phyloP scores from a whole-genome alignment of 163 green algal genomes.

The Botryococcus braunii region DNA sequence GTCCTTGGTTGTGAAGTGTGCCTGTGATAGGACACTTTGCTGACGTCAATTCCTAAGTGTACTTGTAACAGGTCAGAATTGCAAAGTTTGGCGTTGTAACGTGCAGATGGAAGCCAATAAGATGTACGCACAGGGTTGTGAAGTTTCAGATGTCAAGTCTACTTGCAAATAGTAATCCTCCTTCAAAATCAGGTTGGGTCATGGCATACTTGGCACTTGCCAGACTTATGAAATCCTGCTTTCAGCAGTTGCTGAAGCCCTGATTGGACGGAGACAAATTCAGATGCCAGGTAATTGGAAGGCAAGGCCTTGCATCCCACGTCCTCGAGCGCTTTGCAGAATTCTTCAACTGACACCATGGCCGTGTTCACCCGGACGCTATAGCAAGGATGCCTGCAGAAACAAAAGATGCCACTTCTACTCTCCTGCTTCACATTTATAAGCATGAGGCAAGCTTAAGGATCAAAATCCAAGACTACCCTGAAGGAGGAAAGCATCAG shows the following conservation, averaged over 20 bases:
- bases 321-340: constrained; percentile 33
- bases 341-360: constrained; percentile 4
- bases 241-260: neutral
- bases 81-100: too few relatives aligned
- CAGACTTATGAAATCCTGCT: constrained; percentile 10
- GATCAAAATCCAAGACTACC: neutral
- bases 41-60: too few relatives aligned
- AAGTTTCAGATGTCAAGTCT: too few relatives aligned
- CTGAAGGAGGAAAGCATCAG: neutral
- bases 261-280: too few relatives aligned
- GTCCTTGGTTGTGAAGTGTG: too few relatives aligned
- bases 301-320: constrained; percentile 25
- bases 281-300: constrained; percentile 33
- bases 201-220: neutral
- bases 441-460: neutral
- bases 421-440: neutral
- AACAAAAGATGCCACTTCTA: neutral
- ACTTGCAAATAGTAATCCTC: too few relatives aligned
- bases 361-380: constrained; percentile 4
- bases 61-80: too few relatives aligned
- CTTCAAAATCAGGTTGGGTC: too few relatives aligned
- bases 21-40: too few relatives aligned
- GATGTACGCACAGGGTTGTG: too few relatives aligned
- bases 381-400: neutral
- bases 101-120: too few relatives aligned